A percentile compares a stretch with the other conserved stretches of the same genome.
These are phyloP conservation scores for Cephaloascus albidus DNA, from an alignment of 805 yeast species.

Conservation along the genomic window DNA sequence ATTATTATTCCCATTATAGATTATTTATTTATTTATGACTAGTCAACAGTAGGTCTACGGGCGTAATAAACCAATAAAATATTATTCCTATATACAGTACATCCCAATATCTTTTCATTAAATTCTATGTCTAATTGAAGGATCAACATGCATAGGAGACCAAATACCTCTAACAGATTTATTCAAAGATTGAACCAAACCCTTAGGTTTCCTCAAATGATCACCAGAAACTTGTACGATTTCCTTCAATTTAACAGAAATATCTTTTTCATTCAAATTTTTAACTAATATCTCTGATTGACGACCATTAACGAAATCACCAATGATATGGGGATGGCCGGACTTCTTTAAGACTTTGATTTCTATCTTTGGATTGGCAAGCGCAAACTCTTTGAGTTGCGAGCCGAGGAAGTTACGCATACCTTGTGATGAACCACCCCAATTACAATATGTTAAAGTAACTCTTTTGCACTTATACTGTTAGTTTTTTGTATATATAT, in stretches of 20 bases:
- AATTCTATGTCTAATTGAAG: slow-evolving; percentile 36
- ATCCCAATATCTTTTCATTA: no score
- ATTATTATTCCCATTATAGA: neutral
- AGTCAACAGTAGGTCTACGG: no score
- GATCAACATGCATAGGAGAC: slow-evolving; percentile 86
- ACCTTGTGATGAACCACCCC: slow-evolving; percentile 93
- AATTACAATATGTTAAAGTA: slow-evolving; percentile 77
- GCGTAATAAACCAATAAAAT: no score
- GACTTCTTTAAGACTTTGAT: slow-evolving; percentile 59
- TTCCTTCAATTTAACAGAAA: slow-evolving; percentile 55
- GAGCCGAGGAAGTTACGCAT: slow-evolving; percentile 59
- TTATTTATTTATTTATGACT: no score
- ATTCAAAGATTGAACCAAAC: slow-evolving; percentile 69
- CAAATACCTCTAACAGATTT: slow-evolving; percentile 90
- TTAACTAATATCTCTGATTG: slow-evolving; percentile 66
- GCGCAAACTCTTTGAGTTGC: slow-evolving; percentile 48
- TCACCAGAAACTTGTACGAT: slow-evolving; percentile 68
- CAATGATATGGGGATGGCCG: slow-evolving; percentile 63
- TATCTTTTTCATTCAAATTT: slow-evolving; percentile 54
- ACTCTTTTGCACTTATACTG: slow-evolving; percentile 50
- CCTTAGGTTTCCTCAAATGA: slow-evolving; percentile 51
- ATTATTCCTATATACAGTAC: no score
- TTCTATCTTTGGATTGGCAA: slow-evolving; percentile 53
- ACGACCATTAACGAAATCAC: slow-evolving; percentile 17
- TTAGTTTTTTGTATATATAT: neutral